Conservation (phyloP, 1,284 basidiomycete species). For the Cutaneotrichosporon cutaneum region DNA sequence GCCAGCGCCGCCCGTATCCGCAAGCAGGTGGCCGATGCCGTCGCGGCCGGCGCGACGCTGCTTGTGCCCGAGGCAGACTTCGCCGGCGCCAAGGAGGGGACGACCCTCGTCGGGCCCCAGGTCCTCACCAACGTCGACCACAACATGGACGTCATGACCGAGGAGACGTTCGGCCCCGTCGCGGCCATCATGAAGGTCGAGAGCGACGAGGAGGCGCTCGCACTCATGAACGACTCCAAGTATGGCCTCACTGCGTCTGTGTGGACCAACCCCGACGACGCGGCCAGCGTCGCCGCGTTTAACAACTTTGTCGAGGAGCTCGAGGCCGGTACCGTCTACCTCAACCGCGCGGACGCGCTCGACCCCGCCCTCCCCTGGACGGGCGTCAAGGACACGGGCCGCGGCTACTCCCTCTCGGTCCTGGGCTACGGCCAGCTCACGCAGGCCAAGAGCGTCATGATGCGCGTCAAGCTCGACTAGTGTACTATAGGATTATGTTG, state of each 20-base stretch:
- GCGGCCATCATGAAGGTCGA: conserved; percentile 84
- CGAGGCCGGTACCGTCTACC: conserved; percentile 83
- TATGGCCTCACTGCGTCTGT: conserved; percentile 91
- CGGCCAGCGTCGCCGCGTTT: conserved; percentile 63
- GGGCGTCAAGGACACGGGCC: conserved; percentile 87
- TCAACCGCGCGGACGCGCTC: conserved; percentile 85
- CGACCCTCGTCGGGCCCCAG: conserved; percentile 82
- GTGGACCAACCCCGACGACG: conserved; percentile 75
- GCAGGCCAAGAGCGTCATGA: conserved; percentile 27
- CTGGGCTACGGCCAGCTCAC: conserved; percentile 57
- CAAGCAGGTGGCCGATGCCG: conserved; percentile 81
- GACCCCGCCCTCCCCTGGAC: conserved; percentile 93
- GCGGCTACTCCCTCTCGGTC: conserved; percentile 83
- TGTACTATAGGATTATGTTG: neutral
- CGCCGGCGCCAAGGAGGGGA: conserved; percentile 66
- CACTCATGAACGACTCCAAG: conserved; percentile 92
- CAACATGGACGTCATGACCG: conserved; percentile 89
- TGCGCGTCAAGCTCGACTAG: conserved; percentile 21
- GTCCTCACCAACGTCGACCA: conserved; percentile 86
- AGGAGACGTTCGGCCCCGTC: conserved; percentile 80
- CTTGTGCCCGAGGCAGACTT: conserved; percentile 73
- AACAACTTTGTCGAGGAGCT: conserved; percentile 68
- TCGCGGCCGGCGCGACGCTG: conserved; percentile 71
- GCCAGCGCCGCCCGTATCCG: conserved; percentile 78
- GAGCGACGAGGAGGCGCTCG: conserved; percentile 68